Base-by-base conservation (phyloP, 1,284 basidiomycete genomes). In the Cystobasidium slooffiae region DNA sequence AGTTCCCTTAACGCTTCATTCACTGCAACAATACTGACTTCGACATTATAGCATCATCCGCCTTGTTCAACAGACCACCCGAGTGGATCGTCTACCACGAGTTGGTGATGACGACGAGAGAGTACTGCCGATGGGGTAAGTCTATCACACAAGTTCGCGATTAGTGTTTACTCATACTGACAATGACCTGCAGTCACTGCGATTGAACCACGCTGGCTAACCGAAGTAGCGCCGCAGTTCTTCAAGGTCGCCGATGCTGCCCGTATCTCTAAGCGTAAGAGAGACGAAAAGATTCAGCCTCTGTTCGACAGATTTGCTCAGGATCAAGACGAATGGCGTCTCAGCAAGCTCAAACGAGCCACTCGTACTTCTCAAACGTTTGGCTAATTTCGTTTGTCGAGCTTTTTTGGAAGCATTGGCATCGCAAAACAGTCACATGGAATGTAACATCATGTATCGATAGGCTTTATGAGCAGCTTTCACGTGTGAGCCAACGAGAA, bases 191-290 rank as follows among this genome's bases (percentile, higher is more conserved):
- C 95, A 79, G 93, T 95, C 39, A 97, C 94, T 1, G 93, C 94
- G 0, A 89, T 99, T 75, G 97, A 99, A 82, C 95, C 97, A 1
- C 97, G 97, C 83, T 99, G 97, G 97, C 88, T 99, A 16, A 92
- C 96, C 7, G 96, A 99, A 81, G 95, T 97, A 24, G 96, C 97
- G 12, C 96, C 96, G 8, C 91, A 93, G 73, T 98, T 97, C 87
- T 99, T 99, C 90, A 91, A 92, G 83, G 91, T 97, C 56, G 94
- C 96, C 1, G 95, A 98, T 82, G 90, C 89, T 65, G 91, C 94
- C 84, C 94, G 94, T 83, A 96, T 99, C 83, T 95, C 92, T 80
- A 97, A 97, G 84, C 88, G 96, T 79, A 99, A 99, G 87, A 89
- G 89, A 82, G 90, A 94, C 82, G 96, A 99, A 85, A 97, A 95